phyloP scores from a whole-genome alignment of 805 yeast species.

The Candida pini region DNA sequence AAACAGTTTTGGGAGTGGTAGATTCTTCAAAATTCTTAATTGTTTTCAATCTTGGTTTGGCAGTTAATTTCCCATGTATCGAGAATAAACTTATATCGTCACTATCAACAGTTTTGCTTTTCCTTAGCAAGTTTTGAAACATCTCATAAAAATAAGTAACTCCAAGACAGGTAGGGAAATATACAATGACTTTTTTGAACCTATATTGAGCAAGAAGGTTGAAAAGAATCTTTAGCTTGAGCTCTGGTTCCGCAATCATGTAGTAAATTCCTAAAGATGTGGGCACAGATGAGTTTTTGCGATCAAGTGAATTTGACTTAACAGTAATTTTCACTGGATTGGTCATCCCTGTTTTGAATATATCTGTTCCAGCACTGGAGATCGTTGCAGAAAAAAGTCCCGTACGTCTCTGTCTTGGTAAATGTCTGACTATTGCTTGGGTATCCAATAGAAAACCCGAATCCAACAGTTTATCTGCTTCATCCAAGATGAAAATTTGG shows the following conservation, averaged over 20 bases:
- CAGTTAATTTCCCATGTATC: constrained; percentile 86
- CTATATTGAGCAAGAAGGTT: constrained; percentile 46
- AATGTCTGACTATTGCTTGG: constrained; percentile 53
- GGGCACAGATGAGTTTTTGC: constrained; percentile 53
- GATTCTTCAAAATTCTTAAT: constrained; percentile 53
- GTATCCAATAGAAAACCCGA: constrained; percentile 67
- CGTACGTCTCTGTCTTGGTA: constrained; percentile 90
- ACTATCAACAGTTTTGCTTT: constrained; percentile 12
- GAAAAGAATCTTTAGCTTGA: constrained; percentile 56
- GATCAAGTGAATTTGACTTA: constrained; percentile 38
- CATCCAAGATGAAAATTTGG: constrained; percentile 79
- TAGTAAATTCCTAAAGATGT: constrained; percentile 57
- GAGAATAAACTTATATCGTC: constrained; percentile 47
- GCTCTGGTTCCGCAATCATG: constrained; percentile 50
- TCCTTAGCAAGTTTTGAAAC: constrained; percentile 36
- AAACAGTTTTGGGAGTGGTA: constrained; percentile 44
- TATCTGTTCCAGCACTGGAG: constrained; percentile 68
- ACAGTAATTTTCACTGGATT: constrained; percentile 89
- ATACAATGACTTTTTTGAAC: constrained; percentile 80
- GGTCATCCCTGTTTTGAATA: constrained; percentile 84
- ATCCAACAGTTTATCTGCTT: constrained; percentile 87
- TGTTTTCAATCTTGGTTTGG: constrained; percentile 72
- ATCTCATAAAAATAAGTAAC: constrained; percentile 72
- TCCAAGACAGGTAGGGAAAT: constrained; percentile 83
- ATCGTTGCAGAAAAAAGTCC: constrained; percentile 95